Base-by-base conservation (phyloP, 805 yeast species). In the Nakazawaea pomicola region DNA sequence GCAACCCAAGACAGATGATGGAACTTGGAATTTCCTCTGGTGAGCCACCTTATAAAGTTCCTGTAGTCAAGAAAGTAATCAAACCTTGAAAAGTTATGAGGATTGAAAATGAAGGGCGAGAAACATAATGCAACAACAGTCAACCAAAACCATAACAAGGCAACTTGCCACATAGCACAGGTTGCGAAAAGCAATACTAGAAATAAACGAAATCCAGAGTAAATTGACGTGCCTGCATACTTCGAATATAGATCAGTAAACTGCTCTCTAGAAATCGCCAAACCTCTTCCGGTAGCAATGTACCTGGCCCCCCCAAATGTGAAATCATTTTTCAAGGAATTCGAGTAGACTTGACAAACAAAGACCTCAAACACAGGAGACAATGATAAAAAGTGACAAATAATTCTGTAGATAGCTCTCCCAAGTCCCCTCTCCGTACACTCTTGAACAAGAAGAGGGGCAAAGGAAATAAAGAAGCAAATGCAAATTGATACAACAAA, bases 291-390 rank as follows among this genome's bases (percentile, higher is more conserved):
- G 2, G 97, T 88, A 9, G 95, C 80, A 47, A 91, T 83, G 56
- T 91, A 91, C 41, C 79, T 73, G 1, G 98, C 98, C 35, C 95
- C 95, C 4, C 98, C 98, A 63, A 84, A 82, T 1, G 89, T 72
- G 37, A 91, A 68, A 60, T 90, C 93, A 38, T 77, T 76, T 35
- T 77, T 63, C 50, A 91, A 65, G 0, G 96, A 74, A 51, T 78
- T 76, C 4, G 97, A 85, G 58, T 91, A 91, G 7, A 90, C 83
- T 61, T 90, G 96, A 58, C 97, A 88, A 7, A 87, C 96, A 63
- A 91, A 89, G 6, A 91, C 97, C 58, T 91, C 98, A 62, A 91
- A 91, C 40, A 90, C 63, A 2, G 97, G 97, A 2, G 97, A 84
- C 45, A 90, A 60, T 0, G 96, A 89, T 24, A 76, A 56, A 43